Evolutionary conservation across 2,329 filamentous ascomycete species (phyloP), one percentile per base, ranked within the genome.

Genomic region (Thelonectria blattea): DNA sequence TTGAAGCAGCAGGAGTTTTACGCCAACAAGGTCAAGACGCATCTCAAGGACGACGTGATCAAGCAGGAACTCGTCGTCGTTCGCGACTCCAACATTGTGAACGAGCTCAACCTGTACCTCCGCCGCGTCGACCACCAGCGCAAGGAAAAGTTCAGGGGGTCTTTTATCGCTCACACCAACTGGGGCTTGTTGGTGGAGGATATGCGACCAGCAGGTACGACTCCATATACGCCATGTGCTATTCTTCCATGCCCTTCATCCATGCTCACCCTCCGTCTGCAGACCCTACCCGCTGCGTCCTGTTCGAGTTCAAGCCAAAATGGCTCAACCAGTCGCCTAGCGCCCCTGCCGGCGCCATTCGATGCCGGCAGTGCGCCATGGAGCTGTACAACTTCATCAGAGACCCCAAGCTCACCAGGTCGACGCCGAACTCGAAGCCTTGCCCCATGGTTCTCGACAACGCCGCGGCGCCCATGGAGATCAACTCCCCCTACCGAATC

Each of bases 221-320:
- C 52, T 6, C 22, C 10, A 17, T 30, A 30, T 30, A 30, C 5
- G 27, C 27, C 27, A 30, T 30, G 27, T 30, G 27, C 27, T 30
- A 9, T 30, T 30, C 27, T 30, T 30, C 27, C 32, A 15, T 34
- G 24, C 30, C 46, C 56, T 18, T 48, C 9, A 24, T 30, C 22
- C 27, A 42, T 51, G 30, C 56, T 34, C 27, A 52, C 51, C 54
- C 52, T 62, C 46, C 37, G 37, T n/a, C 59, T 45, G 24, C 53
- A 73, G 73, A 74, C 58, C 59, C 69, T 14, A 67, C 72, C 20
- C 67, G 70, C n/a, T 71, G 67, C 58, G 57, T 74, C 27, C 72
- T 90, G 32, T 78, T 91, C 57, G 90, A 94, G 73, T 90, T 94
- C 76, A 95, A 95, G 73, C 91, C 91, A 14, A 95, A 95, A 76